Evolutionary conservation across 768 basidiomycete species (phyloP), one percentile per base, ranked within the genome.

Genomic region (Glaciozyma antarctica): DNA sequence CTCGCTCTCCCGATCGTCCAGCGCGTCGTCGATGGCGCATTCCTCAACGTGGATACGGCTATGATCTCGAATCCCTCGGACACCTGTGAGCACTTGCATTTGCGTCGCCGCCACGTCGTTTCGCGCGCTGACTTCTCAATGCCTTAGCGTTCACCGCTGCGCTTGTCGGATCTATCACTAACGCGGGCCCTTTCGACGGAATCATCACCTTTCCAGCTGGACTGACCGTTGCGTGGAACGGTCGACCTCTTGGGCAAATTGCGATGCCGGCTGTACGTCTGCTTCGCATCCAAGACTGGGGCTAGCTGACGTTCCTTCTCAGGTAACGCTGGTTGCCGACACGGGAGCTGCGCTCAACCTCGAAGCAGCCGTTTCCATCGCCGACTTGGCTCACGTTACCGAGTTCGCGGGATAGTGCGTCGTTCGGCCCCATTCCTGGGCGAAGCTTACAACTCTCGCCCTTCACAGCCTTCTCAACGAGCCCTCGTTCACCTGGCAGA

Each of bases 101-200:
- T n/a, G n/a, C n/a, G n/a, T n/a, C n/a, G n/a, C n/a, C 83, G 82
- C 77, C 72, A 1, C 6, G 6, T 48, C 47, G 21, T 1, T n/a
- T 22, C 47, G n/a, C 16, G 17, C 15, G 3, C 43, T 54, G 52
- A 44, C 19, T 1, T 13, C 32, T 17, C 13, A 9, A 22, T 0
- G 78, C 83, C 73, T 78, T 77, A 15, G 81, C 83, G 19, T 88
- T 88, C 70, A 78, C 83, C 82, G 77, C 73, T 78, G 72, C 32
- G 19, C 75, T 88, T 61, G 81, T 80, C 38, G 87, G 87, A 34
- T 81, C 79, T 34, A 86, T 88, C 68, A 81, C 80, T 19, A 83
- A 86, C 38, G 61, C 86, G 30, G 87, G 87, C 19, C 87, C 87
- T 52, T 88, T 88, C 72, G 84, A 88, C 68, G 86, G 86, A 3